Conservation (phyloP, 345 rosid species). For the Diplotaxis tenuifolia region DNA sequence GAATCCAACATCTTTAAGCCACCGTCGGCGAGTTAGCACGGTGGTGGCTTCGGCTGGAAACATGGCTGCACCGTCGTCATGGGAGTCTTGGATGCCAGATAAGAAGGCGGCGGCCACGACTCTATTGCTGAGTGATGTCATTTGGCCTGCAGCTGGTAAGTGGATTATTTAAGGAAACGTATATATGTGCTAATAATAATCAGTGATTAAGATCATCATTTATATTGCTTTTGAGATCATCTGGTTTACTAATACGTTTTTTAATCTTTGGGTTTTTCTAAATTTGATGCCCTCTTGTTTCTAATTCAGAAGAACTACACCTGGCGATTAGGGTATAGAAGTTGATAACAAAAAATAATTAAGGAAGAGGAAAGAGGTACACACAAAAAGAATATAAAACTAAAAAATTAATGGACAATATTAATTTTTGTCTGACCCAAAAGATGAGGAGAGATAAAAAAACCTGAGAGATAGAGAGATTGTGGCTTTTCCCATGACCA, state of each 20-base stretch:
- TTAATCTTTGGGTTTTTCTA: not conserved
- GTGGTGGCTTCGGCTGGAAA: constrained; percentile 44
- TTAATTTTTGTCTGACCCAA: constrained; percentile 1
- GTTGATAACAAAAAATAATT: not conserved
- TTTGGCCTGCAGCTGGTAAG: constrained; percentile 96
- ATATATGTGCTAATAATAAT: not conserved
- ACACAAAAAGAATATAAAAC: not conserved
- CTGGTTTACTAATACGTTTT: not conserved
- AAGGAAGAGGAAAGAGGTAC: not conserved
- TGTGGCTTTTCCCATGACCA: constrained; percentile 22
- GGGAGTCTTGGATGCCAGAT: constrained; percentile 82
- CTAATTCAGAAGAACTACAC: constrained; percentile 19
- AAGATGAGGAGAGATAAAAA: constrained; percentile 10
- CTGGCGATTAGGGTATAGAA: constrained; percentile 31
- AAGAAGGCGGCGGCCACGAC: constrained; percentile 42
- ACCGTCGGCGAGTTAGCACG: constrained; percentile 10
- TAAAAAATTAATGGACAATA: not conserved
- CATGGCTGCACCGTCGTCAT: constrained; percentile 45
- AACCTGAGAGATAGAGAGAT: not conserved
- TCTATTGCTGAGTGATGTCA: constrained; percentile 65
- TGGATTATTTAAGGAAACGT: not conserved
- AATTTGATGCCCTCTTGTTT: constrained; percentile 15
- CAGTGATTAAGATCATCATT: not conserved
- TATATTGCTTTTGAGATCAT: not conserved
- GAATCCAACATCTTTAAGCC: not conserved